Evolutionary conservation across 495 filamentous ascomycete species (phyloP).

Genomic region (Cetradonia linearis): DNA sequence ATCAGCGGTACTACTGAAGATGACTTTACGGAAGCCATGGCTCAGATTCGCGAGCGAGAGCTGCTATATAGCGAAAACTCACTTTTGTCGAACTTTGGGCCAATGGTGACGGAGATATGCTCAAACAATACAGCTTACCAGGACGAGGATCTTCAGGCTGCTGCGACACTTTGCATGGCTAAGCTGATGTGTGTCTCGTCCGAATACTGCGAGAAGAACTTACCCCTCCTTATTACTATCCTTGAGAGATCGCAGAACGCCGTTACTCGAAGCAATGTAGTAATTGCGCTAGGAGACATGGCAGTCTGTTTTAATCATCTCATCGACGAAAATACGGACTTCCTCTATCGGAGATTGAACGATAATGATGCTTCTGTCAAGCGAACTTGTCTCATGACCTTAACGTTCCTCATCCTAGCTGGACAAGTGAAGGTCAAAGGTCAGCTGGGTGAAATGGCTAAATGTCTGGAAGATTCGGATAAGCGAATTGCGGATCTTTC

Average conservation of each 20-base stretch:
- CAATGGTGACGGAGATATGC: slow-evolving; percentile 84
- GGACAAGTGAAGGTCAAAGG: slow-evolving; percentile 99
- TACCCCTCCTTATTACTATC: slow-evolving; percentile 92
- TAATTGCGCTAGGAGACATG: slow-evolving; percentile 97
- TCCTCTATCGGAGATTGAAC: slow-evolving; percentile 85
- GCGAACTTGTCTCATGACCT: slow-evolving; percentile 94
- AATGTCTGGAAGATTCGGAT: slow-evolving; percentile 91
- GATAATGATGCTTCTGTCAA: slow-evolving; percentile 85
- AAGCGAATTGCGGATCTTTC: slow-evolving; percentile 87
- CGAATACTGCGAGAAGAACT: slow-evolving; percentile 89
- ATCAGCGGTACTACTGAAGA: slow-evolving; percentile 97
- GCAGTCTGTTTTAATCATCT: slow-evolving; percentile 99
- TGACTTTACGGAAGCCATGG: slow-evolving; percentile 95
- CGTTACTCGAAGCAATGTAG: slow-evolving; percentile 85
- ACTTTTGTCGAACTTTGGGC: slow-evolving; percentile 79
- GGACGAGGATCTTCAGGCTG: slow-evolving; percentile 78
- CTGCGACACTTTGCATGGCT: slow-evolving; percentile 90
- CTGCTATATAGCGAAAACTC: slow-evolving; percentile 80
- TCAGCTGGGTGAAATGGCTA: slow-evolving; percentile 98
- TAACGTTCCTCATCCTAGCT: slow-evolving; percentile 94
- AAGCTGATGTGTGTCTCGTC: slow-evolving; percentile 96
- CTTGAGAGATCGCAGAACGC: slow-evolving; percentile 87
- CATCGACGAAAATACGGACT: slow-evolving; percentile 98
- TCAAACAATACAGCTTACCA: slow-evolving; percentile 84
- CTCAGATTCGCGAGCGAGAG: slow-evolving; percentile 87